These are phyloP conservation scores for Nemania sp. DNA, from an alignment of 2,329 filamentous ascomycete genomes.

Conservation along the genomic window DNA sequence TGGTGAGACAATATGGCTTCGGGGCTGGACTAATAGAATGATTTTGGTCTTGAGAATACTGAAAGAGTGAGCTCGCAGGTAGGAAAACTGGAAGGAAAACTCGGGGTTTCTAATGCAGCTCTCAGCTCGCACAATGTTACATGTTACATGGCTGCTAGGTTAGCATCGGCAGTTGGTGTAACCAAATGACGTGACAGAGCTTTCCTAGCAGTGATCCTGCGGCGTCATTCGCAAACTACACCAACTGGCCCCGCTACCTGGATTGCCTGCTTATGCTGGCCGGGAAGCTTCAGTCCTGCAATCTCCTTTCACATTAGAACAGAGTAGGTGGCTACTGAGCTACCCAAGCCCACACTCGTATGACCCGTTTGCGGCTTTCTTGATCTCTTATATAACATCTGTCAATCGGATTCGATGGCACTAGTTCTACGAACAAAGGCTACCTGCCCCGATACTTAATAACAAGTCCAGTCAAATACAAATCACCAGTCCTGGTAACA, in stretches of 20 bases:
- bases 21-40: too few relatives aligned
- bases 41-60: too few relatives aligned
- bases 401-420: background rate
- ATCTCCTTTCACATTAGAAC: background rate
- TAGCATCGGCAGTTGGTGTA: background rate
- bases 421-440: background rate
- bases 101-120: too few relatives aligned
- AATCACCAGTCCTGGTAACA: background rate
- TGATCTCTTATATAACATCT: background rate
- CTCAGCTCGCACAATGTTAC: too few relatives aligned
- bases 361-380: background rate
- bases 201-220: slow-evolving; percentile 3
- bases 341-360: too few relatives aligned
- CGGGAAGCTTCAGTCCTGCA: background rate
- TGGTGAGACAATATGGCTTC: too few relatives aligned
- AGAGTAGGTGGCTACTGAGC: background rate
- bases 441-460: background rate
- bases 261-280: background rate
- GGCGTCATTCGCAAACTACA: too few relatives aligned
- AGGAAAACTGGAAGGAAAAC: too few relatives aligned
- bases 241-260: background rate
- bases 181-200: background rate
- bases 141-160: too few relatives aligned
- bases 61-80: too few relatives aligned
- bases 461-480: background rate